A percentile compares a stretch with the other conserved stretches of the same genome.
phyloP scores from a whole-genome alignment of 164 flowering plant species.

The Buxus sempervirens region DNA sequence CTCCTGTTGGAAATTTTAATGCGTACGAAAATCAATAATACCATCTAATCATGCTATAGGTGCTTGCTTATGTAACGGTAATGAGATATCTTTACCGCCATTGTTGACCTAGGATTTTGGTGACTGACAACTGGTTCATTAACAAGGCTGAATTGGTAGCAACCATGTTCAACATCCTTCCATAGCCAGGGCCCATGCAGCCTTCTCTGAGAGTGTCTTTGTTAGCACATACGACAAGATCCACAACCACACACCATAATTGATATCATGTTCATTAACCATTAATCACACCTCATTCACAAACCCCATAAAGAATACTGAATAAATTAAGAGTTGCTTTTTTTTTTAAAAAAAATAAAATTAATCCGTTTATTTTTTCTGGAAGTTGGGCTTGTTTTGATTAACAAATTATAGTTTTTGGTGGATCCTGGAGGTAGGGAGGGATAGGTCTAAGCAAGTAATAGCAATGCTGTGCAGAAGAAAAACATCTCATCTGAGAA shows the following conservation, averaged over 20 bases:
- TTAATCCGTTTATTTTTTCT: too few species aligned
- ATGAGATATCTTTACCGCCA: constrained; percentile 66
- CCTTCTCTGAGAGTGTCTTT: constrained; percentile 61
- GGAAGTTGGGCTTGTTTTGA: too few species aligned
- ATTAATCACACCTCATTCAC: not conserved
- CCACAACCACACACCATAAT: constrained; percentile 46
- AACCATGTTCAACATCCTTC: constrained; percentile 73
- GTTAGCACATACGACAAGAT: constrained; percentile 65
- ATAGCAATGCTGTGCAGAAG: not conserved
- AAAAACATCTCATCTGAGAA: too few species aligned
- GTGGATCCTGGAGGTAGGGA: too few species aligned
- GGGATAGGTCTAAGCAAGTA: not conserved
- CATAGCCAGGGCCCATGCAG: constrained; percentile 84
- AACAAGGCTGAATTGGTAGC: constrained; percentile 61
- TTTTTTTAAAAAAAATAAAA: too few species aligned
- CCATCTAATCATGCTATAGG: too few species aligned
- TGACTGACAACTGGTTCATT: constrained; percentile 47
- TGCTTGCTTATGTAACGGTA: constrained; percentile 38
- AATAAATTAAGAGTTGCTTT: too few species aligned
- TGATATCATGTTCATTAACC: not conserved
- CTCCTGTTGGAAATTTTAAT: constrained; percentile 33
- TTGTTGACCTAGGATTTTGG: constrained; percentile 39
- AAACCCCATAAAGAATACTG: too few species aligned
- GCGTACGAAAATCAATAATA: too few species aligned
- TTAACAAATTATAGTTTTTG: too few species aligned